Evolutionary conservation across 83 land plant genomes (phyloP), one percentile per base, ranked within the genome.

Genomic region (Picea abies): DNA sequence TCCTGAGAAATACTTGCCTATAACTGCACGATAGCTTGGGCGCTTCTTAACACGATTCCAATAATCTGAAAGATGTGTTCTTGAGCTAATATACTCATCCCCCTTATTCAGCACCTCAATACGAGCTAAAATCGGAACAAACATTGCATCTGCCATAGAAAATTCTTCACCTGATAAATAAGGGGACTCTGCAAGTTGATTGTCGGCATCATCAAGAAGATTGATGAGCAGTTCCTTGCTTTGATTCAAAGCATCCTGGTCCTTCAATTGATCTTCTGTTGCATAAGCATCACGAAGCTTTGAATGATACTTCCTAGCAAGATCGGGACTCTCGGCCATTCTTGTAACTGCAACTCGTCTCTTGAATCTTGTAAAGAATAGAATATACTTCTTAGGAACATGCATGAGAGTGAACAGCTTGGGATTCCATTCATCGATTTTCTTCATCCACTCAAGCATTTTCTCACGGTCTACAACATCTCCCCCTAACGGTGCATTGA

Each of bases 371-470:
- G 93, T 83, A 41, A 91, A 91, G 71, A 69, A 86, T 19, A 65
- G 39, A 2, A 91, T 86, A 47, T 91, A 83, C 69, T 93, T 93
- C 11, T 79, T 70, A 0, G 96, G 96, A 22, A 93, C 69, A 60
- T 90, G 87, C 67, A 87, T 84, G n/a, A 95, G 92, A 1, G 98
- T 95, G 83, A 95, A 95, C 8, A 81, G 84, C 44, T 89, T 92
- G 60, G 94, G 93, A 64, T 93, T 85, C 98, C 98, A 95, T n/a
- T 58, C 84, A 81, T 95, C 92, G 29, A 95, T 89, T 81, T 89
- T 92, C 22, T 83, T 83, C 90, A 93, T 90, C 98, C 96, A 95
- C 66, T 84, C 84, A 5, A 84, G 4, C 1, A 85, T 85, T 75
- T 84, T 83, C 17, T 66, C 65, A 32, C 80, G 83, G 62, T 84